These are phyloP conservation scores for Oryza meridionalis DNA, from an alignment of 176 grass and related monocot species.

Conservation along the genomic window DNA sequence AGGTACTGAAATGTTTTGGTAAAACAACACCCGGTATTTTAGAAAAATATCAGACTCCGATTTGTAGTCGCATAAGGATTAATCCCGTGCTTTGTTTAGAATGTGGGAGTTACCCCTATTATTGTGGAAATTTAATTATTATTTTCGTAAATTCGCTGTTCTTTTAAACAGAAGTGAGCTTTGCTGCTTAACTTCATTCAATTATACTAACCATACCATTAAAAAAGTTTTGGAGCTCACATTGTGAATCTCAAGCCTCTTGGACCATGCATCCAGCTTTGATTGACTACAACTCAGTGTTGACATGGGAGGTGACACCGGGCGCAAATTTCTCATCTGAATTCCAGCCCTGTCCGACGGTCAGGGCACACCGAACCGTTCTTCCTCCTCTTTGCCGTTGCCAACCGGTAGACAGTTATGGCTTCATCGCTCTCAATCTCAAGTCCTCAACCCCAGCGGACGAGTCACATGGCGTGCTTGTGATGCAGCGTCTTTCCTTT, in stretches of 20 bases:
- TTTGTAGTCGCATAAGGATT: no score
- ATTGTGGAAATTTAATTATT: neutral
- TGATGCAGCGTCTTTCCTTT: no score
- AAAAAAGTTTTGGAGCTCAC: neutral
- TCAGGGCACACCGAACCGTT: neutral
- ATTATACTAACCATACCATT: neutral
- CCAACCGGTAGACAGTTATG: neutral
- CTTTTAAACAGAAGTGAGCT: no score
- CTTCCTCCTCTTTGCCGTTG: neutral
- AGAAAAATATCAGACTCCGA: no score
- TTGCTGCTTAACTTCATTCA: neutral
- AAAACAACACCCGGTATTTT: no score
- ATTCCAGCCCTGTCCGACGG: neutral
- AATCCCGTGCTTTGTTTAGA: no score
- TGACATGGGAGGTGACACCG: neutral
- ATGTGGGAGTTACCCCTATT: neutral
- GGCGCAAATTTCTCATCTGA: slow-evolving; percentile 1
- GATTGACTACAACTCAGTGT: neutral
- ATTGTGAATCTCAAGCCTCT: neutral
- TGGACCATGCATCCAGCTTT: neutral
- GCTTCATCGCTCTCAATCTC: neutral
- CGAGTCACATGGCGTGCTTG: neutral
- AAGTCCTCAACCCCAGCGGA: no score
- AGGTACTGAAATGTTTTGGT: no score
- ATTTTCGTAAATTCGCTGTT: no score